Base-by-base conservation (phyloP, 352 stramenopile genomes). In the Globisporangium paroecandrum region DNA sequence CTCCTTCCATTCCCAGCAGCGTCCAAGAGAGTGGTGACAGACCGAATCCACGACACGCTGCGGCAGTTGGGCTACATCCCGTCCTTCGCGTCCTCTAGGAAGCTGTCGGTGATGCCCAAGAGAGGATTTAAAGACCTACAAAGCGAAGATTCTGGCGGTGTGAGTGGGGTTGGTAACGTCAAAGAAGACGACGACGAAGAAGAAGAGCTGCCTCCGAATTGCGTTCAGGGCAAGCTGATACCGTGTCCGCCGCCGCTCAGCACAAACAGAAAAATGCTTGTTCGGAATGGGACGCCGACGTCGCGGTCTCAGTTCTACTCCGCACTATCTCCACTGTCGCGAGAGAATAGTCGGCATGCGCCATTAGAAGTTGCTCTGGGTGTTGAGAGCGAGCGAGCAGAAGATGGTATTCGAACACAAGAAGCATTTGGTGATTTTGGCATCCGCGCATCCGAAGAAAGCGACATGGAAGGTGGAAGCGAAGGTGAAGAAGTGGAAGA, bases 21-120 rank as follows among this genome's bases (percentile, higher is more conserved):
- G 2, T 18, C 60, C 22, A 76, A 70, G 25, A 64, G 29, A 41
- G 66, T 27, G 34, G 18, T 54, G 8, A 63, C 55, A 18, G 43
- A 77, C 6, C 72, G 74, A 38, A 77, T 85, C 36, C 73, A 79
- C 56, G 71, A 78, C 57, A 80, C 74, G 22, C 34, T 85, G 24
- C 68, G 71, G 10, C 74, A 85, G 51, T 63, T 83, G 36, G 78
- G 78, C 0, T 85, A 77, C 58, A 62, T 83, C 2, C 78, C 78
- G 55, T 63, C 77, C 22, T 61, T 65, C 0, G 18, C 58, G 4
- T 66, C 74, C 5, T 24, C 69, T 3, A 18, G 58, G 0, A 58
- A 58, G 47, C 29, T 15, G n/a, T 58, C 32, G 8, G 29, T 29
- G 8, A 46, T 60, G 55, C 29, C 55, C 27, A 61, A 61, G 56